These are phyloP conservation scores for Microbotryum lychnidis-dioicae DNA, from an alignment of 1,284 basidiomycete species.

Conservation along the genomic window DNA sequence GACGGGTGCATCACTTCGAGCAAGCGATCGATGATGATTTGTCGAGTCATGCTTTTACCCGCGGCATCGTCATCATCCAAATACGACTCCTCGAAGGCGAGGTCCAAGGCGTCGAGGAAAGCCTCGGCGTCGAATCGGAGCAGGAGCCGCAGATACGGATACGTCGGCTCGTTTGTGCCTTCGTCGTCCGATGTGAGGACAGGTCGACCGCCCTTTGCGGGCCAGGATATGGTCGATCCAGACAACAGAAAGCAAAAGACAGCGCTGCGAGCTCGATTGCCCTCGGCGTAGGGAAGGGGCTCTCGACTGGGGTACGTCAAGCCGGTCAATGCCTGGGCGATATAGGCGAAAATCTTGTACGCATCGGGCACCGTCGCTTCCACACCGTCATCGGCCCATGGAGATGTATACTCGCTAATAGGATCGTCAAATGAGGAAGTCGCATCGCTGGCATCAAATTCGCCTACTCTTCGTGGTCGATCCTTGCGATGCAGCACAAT, in stretches of 20 bases:
- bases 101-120: slow-evolving; percentile 85
- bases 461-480: slow-evolving; percentile 38
- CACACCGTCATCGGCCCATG: slow-evolving; percentile 39
- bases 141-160: slow-evolving; percentile 78
- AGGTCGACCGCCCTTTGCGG: slow-evolving; percentile 50
- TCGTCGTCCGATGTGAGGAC: slow-evolving; percentile 26
- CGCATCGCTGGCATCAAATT: slow-evolving; percentile 10
- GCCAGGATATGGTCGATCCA: slow-evolving; percentile 37
- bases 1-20: slow-evolving; percentile 62
- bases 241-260: slow-evolving; percentile 36
- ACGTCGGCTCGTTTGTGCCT: slow-evolving; percentile 41
- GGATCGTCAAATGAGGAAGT: background rate
- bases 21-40: slow-evolving; percentile 75
- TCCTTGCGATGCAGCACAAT: slow-evolving; percentile 49
- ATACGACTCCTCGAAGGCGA: slow-evolving; percentile 88
- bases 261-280: slow-evolving; percentile 43
- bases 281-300: slow-evolving; percentile 56
- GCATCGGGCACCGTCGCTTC: slow-evolving; percentile 63
- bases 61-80: slow-evolving; percentile 65
- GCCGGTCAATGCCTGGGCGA: slow-evolving; percentile 78
- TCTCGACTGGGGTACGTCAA: slow-evolving; percentile 78
- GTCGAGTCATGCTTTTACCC: slow-evolving; percentile 53
- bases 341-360: slow-evolving; percentile 87
- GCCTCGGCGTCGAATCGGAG: slow-evolving; percentile 88
- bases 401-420: too few species aligned